Evolutionary conservation across 2,329 filamentous ascomycete genomes (phyloP).

Genomic region (Penicillium griseofulvum): DNA sequence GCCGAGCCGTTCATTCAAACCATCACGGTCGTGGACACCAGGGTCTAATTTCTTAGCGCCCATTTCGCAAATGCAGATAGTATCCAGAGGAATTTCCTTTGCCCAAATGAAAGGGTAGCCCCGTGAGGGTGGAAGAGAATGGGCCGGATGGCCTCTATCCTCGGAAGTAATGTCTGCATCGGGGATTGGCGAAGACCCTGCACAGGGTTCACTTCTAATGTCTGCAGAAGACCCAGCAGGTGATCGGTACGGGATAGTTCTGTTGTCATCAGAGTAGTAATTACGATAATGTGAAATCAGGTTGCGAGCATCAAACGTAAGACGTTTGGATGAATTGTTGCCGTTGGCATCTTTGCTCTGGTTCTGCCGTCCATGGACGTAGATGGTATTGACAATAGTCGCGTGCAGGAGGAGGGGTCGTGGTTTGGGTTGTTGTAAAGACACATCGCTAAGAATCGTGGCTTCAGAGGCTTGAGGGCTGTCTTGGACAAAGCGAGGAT

Average conservation of each 20-base stretch:
- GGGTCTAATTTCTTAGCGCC: slow-evolving; percentile 67
- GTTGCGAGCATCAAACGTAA: slow-evolving; percentile 46
- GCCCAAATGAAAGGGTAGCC: slow-evolving; percentile 64
- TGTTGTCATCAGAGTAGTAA: slow-evolving; percentile 32
- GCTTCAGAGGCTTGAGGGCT: too few relatives aligned
- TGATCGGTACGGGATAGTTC: slow-evolving; percentile 16
- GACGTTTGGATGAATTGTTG: slow-evolving; percentile 32
- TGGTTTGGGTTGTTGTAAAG: slow-evolving; percentile 16
- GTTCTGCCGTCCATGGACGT: slow-evolving; percentile 46
- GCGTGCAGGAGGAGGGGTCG: slow-evolving; percentile 74
- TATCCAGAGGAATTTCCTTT: slow-evolving; percentile 63
- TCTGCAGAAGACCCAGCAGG: neutral
- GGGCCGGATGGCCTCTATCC: neutral
- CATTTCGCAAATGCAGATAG: slow-evolving; percentile 80
- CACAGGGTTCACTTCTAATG: neutral
- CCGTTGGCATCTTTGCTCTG: slow-evolving; percentile 6
- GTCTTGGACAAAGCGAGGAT: neutral
- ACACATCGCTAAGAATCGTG: neutral
- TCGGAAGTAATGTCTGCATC: neutral
- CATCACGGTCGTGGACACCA: slow-evolving; percentile 24
- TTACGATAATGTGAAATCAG: slow-evolving; percentile 34
- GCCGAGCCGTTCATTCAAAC: slow-evolving; percentile 48
- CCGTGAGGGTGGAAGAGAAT: neutral
- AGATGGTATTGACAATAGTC: slow-evolving; percentile 82
- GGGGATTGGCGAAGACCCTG: neutral